These are phyloP conservation scores for Aspergillus costaricaensis DNA, from an alignment of 2,329 filamentous ascomycete genomes.

Conservation along the genomic window DNA sequence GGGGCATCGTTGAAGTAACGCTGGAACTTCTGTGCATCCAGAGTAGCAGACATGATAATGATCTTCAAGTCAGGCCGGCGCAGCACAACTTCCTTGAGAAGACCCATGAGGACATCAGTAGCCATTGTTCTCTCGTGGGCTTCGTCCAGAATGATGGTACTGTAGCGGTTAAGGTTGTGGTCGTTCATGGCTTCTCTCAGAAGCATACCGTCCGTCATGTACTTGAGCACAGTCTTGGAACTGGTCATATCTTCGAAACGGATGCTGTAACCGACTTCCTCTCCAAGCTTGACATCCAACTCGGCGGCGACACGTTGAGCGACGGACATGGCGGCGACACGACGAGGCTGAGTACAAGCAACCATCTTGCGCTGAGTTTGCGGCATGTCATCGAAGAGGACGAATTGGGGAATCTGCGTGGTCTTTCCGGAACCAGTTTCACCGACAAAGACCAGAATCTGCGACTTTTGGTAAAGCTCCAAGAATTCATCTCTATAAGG, in stretches of 20 bases:
- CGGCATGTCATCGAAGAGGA: slow-evolving; percentile 93
- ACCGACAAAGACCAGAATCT: slow-evolving; percentile 97
- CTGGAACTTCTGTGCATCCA: slow-evolving; percentile 98
- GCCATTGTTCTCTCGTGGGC: slow-evolving; percentile 96
- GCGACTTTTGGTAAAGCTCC: slow-evolving; percentile 84
- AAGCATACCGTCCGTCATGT: slow-evolving; percentile 99
- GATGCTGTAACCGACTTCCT: slow-evolving; percentile 98
- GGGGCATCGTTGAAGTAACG: slow-evolving; percentile 95
- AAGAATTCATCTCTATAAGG: slow-evolving; percentile 78
- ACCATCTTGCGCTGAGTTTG: slow-evolving; percentile 85
- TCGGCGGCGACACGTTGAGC: slow-evolving; percentile 97
- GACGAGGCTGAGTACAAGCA: slow-evolving; percentile 94
- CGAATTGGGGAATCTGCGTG: slow-evolving; percentile 97
- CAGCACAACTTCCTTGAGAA: slow-evolving; percentile 84
- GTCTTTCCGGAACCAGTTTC: slow-evolving; percentile 99
- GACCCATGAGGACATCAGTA: slow-evolving; percentile 95
- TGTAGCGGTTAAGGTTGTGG: slow-evolving; percentile 86
- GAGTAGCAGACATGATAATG: slow-evolving; percentile 97
- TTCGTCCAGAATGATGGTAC: slow-evolving; percentile 97
- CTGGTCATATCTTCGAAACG: slow-evolving; percentile 96
- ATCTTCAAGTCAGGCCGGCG: slow-evolving; percentile 90
- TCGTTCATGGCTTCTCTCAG: slow-evolving; percentile 96
- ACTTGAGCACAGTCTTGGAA: slow-evolving; percentile 89
- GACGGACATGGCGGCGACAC: slow-evolving; percentile 98
- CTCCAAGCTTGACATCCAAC: slow-evolving; percentile 87